These are phyloP conservation scores for Boletellus emodensis DNA, from an alignment of 768 basidiomycete species.

Conservation along the genomic window DNA sequence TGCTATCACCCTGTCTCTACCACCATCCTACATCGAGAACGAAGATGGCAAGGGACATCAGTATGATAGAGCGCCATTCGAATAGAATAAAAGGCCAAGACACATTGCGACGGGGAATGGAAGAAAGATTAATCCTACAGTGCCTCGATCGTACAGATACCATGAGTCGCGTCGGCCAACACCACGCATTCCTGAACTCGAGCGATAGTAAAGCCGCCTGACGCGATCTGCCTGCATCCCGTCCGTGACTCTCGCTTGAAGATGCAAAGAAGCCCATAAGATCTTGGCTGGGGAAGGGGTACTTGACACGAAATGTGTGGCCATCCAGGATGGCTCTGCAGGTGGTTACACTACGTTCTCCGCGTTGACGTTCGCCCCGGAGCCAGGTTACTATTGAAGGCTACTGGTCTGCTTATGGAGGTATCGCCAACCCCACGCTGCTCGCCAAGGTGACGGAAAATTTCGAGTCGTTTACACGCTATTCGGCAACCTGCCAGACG, in stretches of 20 bases:
- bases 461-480: slow-evolving; percentile 57
- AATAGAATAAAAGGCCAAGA: no score
- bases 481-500: slow-evolving; percentile 49
- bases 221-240: slow-evolving; percentile 1
- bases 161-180: not conserved
- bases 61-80: no score
- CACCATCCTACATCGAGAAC: no score
- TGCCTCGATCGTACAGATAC: not conserved
- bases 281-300: slow-evolving; percentile 26
- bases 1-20: no score
- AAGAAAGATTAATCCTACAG: not conserved
- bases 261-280: slow-evolving; percentile 38
- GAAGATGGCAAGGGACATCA: no score
- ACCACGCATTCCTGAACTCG: not conserved
- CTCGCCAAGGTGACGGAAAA: slow-evolving; percentile 65
- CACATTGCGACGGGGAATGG: no score
- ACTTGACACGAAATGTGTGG: slow-evolving; percentile 52
- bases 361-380: slow-evolving; percentile 44
- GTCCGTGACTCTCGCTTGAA: not conserved
- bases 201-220: slow-evolving; percentile 5
- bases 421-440: slow-evolving; percentile 51
- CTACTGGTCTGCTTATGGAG: slow-evolving; percentile 58
- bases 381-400: slow-evolving; percentile 57
- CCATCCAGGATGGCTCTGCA: slow-evolving; percentile 67
- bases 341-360: slow-evolving; percentile 68